Percentiles rank a stretch among this genome's conserved stretches.
Evolutionary conservation across 345 rosid genomes (phyloP).

Genomic region (Salix exigua): DNA sequence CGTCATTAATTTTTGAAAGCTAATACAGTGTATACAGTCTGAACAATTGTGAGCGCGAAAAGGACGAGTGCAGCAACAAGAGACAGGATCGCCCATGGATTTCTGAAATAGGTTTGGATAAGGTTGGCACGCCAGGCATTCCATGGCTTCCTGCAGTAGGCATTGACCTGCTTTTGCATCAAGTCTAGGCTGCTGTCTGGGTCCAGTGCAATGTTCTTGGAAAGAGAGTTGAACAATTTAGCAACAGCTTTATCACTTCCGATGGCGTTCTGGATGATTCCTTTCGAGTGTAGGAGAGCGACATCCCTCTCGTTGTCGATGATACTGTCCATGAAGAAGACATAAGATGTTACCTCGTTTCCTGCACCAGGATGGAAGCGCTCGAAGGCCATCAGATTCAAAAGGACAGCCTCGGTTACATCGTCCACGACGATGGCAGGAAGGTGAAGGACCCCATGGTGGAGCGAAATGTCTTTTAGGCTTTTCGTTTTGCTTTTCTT

Average conservation of each 20-base stretch:
- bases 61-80: conserved; percentile 40
- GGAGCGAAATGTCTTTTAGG: conserved; percentile 40
- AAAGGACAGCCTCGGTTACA: conserved; percentile 23
- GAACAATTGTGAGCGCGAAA: conserved; percentile 41
- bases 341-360: conserved; percentile 37
- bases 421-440: conserved; percentile 33
- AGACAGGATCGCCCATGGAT: conserved; percentile 47
- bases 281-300: conserved; percentile 32
- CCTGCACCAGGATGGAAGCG: conserved; percentile 41
- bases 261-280: conserved; percentile 44
- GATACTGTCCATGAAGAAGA: conserved; percentile 49
- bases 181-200: conserved; percentile 25
- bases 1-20: background rate
- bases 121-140: conserved; percentile 46
- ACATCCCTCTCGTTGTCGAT: conserved; percentile 45
- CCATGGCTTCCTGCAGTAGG: conserved; percentile 34
- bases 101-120: conserved; percentile 42
- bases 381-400: conserved; percentile 45
- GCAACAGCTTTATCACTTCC: conserved; percentile 54
- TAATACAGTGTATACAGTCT: conserved; percentile 26
- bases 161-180: conserved; percentile 33
- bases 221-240: conserved; percentile 39
- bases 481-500: conserved; percentile 24
- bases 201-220: conserved; percentile 38
- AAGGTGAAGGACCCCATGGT: conserved; percentile 31